Evolutionary conservation across 208 protist species (phyloP).

Genomic region (Endotrypanum monterogeii): DNA sequence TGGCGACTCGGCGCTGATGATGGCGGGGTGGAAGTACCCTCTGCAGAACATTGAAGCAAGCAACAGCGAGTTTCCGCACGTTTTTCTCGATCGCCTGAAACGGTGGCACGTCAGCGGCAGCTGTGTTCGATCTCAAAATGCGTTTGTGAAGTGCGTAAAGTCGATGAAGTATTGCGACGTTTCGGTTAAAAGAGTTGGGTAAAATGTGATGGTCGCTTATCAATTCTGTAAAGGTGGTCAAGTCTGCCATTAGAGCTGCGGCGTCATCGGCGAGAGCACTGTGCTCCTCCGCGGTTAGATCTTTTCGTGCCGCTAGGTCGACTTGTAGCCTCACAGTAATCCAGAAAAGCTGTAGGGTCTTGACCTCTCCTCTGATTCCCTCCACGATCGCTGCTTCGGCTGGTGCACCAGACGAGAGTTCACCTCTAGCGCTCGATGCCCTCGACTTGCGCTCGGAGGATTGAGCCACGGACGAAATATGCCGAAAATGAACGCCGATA

Average conservation of each 20-base stretch:
- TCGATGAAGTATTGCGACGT: neutral
- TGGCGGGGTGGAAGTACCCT: neutral
- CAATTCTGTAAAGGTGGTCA: neutral
- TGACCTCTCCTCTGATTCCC: neutral
- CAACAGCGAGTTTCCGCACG: neutral
- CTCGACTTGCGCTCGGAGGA: neutral
- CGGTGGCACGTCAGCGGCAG: neutral
- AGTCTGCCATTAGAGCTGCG: neutral
- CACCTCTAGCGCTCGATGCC: too few relatives aligned
- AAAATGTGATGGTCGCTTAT: neutral
- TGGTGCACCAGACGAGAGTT: neutral
- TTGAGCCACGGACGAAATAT: neutral
- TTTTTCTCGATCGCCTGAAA: neutral
- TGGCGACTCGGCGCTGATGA: neutral
- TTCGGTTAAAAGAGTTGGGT: neutral
- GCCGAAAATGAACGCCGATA: neutral
- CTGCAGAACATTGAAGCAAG: neutral
- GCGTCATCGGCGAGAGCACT: neutral
- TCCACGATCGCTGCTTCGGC: neutral
- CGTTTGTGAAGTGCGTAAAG: neutral
- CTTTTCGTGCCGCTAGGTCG: neutral
- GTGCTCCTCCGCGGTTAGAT: neutral
- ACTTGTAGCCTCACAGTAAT: neutral
- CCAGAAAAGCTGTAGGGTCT: conserved; percentile 3
- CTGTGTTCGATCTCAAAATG: neutral